Evolutionary conservation across 768 basidiomycete species (phyloP), one percentile per base, ranked within the genome.

Genomic region (Kwoniella sp.): DNA sequence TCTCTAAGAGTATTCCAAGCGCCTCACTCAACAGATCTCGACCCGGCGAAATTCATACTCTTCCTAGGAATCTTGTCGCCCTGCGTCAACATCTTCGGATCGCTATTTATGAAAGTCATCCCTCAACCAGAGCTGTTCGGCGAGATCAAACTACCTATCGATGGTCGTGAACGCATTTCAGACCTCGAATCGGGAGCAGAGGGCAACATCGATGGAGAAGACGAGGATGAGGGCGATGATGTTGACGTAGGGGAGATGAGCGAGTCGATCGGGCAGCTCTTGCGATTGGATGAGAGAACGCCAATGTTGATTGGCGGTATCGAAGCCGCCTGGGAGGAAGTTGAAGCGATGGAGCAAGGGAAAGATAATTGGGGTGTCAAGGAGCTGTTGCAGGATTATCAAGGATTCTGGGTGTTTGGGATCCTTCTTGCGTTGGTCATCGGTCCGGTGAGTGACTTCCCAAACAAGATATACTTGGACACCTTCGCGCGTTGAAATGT

Each of bases 401-500:
- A 70, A 51, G 79, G 79, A 7, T 76, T 80, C 52, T 80, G 79
- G 79, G 56, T 47, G 1, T 77, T 77, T 65, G 79, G 79, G 2
- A 25, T 72, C 1, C 49, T 80, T n/a, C 49, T 80, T n/a, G 74
- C 76, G 2, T 58, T 78, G 44, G 74, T 72, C 33, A 76, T 80
- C 56, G 79, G 79, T 19, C 79, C 79, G 9, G 78, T 79, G 25
- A 66, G 77, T 69, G 24, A 6, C 25, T 48, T 13, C 7, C 7
- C 7, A 33, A 33, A 33, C 6, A 33, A 33, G 30, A 6, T 53
- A 30, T 53, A n/a, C 46, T 22, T 46, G 29, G 22, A 22, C 33
- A 25, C 22, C 2, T 1, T 4, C 48, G 21, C 17, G 27, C 25
- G 19, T 46, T 3, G 46, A 27, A n/a, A n/a, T n/a, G n/a, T n/a